A percentile compares a stretch with the other conserved stretches of the same genome.
phyloP scores from a whole-genome alignment of 2,329 filamentous ascomycete species.

The Aspergillus sp. region DNA sequence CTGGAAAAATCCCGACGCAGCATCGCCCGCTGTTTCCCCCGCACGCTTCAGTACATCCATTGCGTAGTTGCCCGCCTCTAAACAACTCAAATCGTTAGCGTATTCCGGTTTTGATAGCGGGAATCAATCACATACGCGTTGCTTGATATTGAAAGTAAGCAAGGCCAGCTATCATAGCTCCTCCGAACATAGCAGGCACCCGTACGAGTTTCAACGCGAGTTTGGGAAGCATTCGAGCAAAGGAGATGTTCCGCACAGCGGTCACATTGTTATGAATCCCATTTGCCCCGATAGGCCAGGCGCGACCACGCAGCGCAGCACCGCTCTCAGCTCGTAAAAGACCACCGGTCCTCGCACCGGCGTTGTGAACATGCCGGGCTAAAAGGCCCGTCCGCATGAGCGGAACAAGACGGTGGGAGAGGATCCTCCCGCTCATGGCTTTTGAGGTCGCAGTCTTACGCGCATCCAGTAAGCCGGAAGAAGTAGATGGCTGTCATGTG shows the following conservation, averaged over 20 bases:
- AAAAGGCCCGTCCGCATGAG: constrained; percentile 65
- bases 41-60: constrained; percentile 76
- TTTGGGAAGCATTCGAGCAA: constrained; percentile 74
- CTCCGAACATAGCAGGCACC: constrained; percentile 89
- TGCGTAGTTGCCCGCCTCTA: constrained; percentile 76
- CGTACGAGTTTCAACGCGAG: constrained; percentile 87
- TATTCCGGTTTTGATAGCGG: not conserved
- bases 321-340: constrained; percentile 69
- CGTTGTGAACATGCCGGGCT: constrained; percentile 67
- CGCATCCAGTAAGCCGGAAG: constrained; percentile 25
- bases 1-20: constrained; percentile 72
- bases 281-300: constrained; percentile 78
- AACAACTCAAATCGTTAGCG: constrained; percentile 17
- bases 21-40: constrained; percentile 70
- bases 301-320: constrained; percentile 64
- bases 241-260: constrained; percentile 67
- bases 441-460: constrained; percentile 45
- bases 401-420: constrained; percentile 73
- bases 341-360: constrained; percentile 66
- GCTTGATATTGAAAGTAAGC: constrained; percentile 98
- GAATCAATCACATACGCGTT: constrained; percentile 64
- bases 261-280: constrained; percentile 85
- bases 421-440: constrained; percentile 73
- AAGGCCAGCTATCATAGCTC: constrained; percentile 80
- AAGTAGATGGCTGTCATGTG: constrained; percentile 23